These are phyloP conservation scores for Nitzschia sp. DNA, from an alignment of 108 stramenopile species.

Conservation along the genomic window DNA sequence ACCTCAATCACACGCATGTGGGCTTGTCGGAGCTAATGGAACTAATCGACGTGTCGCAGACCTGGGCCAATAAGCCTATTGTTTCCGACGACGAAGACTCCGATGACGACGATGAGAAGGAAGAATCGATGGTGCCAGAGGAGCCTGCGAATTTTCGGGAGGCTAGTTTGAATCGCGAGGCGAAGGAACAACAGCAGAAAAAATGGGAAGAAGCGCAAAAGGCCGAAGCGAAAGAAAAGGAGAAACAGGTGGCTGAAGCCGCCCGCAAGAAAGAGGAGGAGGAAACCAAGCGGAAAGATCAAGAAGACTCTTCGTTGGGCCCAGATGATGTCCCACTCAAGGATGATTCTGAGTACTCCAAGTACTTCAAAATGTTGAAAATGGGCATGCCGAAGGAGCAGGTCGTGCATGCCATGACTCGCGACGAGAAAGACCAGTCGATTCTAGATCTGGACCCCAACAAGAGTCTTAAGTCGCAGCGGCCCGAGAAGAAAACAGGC, in stretches of 20 bases:
- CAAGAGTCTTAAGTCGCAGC: conserved; percentile 51
- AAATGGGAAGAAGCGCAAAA: conserved; percentile 29
- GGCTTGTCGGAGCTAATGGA: conserved; percentile 8
- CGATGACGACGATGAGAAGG: conserved; percentile 11
- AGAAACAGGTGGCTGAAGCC: conserved; percentile 16
- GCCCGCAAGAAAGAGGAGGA: conserved; percentile 7
- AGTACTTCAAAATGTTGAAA: conserved; percentile 80
- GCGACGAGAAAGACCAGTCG: conserved; percentile 65
- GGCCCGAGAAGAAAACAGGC: conserved; percentile 6
- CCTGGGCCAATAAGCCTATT: conserved; percentile 10
- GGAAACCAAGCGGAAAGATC: conserved; percentile 13
- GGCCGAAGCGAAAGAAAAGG: conserved; percentile 26
- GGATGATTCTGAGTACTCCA: conserved; percentile 75
- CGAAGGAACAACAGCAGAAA: conserved; percentile 32
- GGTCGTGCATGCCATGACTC: conserved; percentile 66
- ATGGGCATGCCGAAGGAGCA: conserved; percentile 79
- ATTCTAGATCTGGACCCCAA: conserved; percentile 69
- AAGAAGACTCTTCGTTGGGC: neutral
- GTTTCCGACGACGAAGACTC: conserved; percentile 7
- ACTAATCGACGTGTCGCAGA: conserved; percentile 21
- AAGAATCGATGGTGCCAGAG: neutral
- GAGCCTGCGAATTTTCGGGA: neutral
- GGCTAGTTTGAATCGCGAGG: conserved; percentile 28
- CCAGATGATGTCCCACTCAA: conserved; percentile 49
- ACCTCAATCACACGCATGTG: conserved; percentile 22